Evolutionary conservation across 2,329 filamentous ascomycete genomes (phyloP).

Genomic region (Coleophoma cylindrospora): DNA sequence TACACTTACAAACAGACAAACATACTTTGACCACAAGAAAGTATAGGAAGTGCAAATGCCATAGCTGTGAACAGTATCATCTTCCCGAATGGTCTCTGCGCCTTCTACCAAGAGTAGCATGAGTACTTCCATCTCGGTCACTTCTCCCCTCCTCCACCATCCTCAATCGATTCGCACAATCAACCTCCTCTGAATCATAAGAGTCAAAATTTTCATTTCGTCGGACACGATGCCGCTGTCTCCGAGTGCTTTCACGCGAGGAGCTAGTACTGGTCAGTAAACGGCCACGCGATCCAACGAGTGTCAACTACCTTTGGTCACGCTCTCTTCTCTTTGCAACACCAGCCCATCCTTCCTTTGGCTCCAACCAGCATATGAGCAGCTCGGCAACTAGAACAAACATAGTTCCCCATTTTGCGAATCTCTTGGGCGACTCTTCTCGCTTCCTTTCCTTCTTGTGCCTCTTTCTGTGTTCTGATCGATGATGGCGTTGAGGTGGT

Average conservation of each 20-base stretch:
- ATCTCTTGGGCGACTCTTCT: not conserved
- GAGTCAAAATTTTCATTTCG: no score
- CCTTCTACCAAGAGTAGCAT: not conserved
- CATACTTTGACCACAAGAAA: no score
- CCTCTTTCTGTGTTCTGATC: not conserved
- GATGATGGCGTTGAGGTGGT: not conserved
- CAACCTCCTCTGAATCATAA: no score
- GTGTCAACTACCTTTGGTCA: not conserved
- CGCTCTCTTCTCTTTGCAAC: not conserved
- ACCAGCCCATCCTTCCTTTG: constrained; percentile 9
- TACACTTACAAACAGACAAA: no score
- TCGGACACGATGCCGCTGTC: no score
- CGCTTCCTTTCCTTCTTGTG: not conserved
- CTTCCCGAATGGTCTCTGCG: not conserved
- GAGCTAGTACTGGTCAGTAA: not conserved
- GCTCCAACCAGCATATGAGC: constrained; percentile 7
- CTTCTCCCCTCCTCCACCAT: no score
- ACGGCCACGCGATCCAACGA: no score
- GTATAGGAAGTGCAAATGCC: no score
- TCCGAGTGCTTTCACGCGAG: no score
- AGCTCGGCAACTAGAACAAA: constrained; percentile 5
- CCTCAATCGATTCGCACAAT: no score
- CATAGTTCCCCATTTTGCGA: constrained; percentile 5
- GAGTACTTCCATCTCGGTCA: not conserved
- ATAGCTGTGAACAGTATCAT: not conserved